Evolutionary conservation across 345 rosid genomes (phyloP), one percentile per base, ranked within the genome.

Genomic region (Brassica juncea): DNA sequence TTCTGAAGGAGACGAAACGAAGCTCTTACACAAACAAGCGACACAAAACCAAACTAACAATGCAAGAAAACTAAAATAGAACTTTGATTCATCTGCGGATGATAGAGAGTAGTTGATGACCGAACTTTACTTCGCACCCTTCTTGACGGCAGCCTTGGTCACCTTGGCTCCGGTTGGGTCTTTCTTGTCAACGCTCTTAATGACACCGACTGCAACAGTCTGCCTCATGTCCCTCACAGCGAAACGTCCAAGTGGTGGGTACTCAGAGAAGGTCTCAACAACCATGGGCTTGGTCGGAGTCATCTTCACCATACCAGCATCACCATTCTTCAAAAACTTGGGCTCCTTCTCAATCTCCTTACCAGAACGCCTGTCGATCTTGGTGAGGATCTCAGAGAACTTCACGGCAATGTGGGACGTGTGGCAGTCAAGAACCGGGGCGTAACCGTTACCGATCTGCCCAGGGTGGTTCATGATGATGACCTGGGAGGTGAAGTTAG

Each of bases 381-480:
- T 88, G 72, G 91, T 88, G 63, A 86, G 31, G 42, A 88, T 84
- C 86, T 88, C 89, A 55, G 89, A 42, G 31, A 88, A 91, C 80
- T 89, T 91, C 28, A 91, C 97, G 0, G 97, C 97, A 52, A 91
- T 91, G 84, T 91, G 97, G 4, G 85, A 88, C 8, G 97, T 92
- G 88, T 92, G 97, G 81, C 97, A 92, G 44, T 92, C 97, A 0
- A 92, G 91, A 0, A 90, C 97, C 0, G 97, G 97, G 11, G 97
- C 97, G 49, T 92, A 90, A 0, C 97, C 97, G 1, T 88, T 92
- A 66, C 97, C 97, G 4, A 92, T 92, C 84, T 92, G 97, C 0
- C 97, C 97, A 5, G 97, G 97, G 83, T 92, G 97, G 82, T 91
- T 91, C 94, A 91, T 91, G 89, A 91, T 91, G 72, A 91, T 91